Base-by-base conservation (phyloP, 257 asterid genomes). In the Petunia secreta region DNA sequence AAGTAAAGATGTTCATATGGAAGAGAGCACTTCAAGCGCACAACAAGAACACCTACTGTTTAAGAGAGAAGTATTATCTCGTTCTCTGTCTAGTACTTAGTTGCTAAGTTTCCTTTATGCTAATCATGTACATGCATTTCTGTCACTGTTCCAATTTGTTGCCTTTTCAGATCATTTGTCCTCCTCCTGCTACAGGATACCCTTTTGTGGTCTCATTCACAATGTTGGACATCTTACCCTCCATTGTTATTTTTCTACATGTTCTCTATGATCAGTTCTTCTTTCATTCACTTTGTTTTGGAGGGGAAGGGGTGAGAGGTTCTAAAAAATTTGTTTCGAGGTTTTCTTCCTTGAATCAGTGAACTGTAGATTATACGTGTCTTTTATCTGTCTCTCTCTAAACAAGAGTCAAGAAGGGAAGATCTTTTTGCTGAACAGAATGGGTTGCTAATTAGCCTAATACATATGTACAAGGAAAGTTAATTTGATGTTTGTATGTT, bases 1-100 rank as follows among this genome's bases (percentile, higher is more conserved):
- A 53, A 6, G 41, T 80, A 79, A 87, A 53, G 86, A 85, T 71
- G 58, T 84, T 55, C 86, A 83, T 73, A 60, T 34, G 11, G 60
- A 71, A 48, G 77, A 71, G 60, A 34, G 6, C 60, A 75, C 89
- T 80, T 83, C 64, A 67, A 82, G 85, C 82, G 43, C 83, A 46
- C 88, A 82, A 53, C 80, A 77, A 40, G 92, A 83, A 14, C 74
- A 83, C 69, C 94, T 88, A 84, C 46, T 85, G 66, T 95, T 93
- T 88, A 88, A 81, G 88, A 92, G 97, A 91, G 92, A 91, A 88
- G 98, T 93, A 88, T 41, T 86, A 25, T 65, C 60, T 52, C 63
- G 4, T 59, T 77, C 84, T 78, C 82, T 83, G 63, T 64, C 58
- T 71, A 48, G 34, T 34, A 48, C 77, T 48, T 67, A 67, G 59